phyloP scores from a whole-genome alignment of 2,329 filamentous ascomycete genomes.

The Phoma sp. region DNA sequence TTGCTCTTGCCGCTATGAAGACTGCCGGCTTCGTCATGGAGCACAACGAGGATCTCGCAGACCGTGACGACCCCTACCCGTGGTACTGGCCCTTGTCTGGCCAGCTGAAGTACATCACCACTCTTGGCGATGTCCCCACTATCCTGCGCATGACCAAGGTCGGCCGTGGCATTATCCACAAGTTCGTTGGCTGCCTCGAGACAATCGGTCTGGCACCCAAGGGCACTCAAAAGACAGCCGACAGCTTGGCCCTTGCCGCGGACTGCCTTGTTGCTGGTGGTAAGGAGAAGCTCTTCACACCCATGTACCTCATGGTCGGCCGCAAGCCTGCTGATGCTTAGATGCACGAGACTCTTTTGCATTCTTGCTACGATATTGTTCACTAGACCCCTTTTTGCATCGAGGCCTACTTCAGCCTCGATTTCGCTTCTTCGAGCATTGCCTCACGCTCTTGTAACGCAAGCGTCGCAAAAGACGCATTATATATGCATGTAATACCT shows the following conservation, averaged over 20 bases:
- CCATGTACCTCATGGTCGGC: constrained; percentile 97
- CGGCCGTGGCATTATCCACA: constrained; percentile 77
- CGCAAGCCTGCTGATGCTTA: constrained; percentile 71
- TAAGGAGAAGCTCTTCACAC: constrained; percentile 90
- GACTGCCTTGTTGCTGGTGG: constrained; percentile 88
- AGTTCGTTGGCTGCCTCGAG: constrained; percentile 78
- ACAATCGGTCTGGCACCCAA: constrained; percentile 73
- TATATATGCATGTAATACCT: constrained; percentile 38
- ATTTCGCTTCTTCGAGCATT: constrained; percentile 23
- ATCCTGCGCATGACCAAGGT: constrained; percentile 88
- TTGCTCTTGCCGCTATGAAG: constrained; percentile 82
- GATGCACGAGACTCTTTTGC: constrained; percentile 5
- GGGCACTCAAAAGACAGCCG: constrained; percentile 93
- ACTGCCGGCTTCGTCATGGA: constrained; percentile 84
- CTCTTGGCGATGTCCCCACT: constrained; percentile 79
- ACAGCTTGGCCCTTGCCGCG: constrained; percentile 80
- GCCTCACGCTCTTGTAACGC: constrained; percentile 24
- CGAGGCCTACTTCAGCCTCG: constrained; percentile 15
- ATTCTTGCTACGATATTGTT: constrained; percentile 22
- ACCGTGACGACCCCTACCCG: constrained; percentile 73
- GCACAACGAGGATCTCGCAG: constrained; percentile 84
- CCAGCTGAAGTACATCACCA: constrained; percentile 81
- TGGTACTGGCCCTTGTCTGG: constrained; percentile 96
- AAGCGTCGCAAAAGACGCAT: constrained; percentile 22
- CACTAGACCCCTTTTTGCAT: constrained; percentile 26